These are phyloP conservation scores for Colletotrichum sp. DNA, from an alignment of 2,329 filamentous ascomycete genomes.

Conservation along the genomic window DNA sequence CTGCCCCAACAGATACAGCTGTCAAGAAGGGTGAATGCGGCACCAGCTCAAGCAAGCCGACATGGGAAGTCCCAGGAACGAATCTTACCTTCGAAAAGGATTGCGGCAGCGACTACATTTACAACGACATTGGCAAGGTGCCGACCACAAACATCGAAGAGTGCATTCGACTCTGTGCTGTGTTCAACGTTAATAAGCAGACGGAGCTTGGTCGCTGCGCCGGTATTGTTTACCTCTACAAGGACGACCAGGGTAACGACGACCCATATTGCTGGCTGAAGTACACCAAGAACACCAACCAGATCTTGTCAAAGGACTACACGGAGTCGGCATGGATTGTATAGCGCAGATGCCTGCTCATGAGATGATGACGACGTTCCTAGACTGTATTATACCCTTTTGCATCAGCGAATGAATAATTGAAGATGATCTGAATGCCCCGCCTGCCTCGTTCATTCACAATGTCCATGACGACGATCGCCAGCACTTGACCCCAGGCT, in stretches of 20 bases:
- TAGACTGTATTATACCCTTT: background rate
- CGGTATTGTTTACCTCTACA: slow-evolving; percentile 7
- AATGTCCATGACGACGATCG: background rate
- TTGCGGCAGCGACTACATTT: slow-evolving; percentile 13
- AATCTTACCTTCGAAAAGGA: slow-evolving; percentile 17
- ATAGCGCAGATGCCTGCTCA: background rate
- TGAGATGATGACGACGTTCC: background rate
- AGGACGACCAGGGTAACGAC: slow-evolving; percentile 1
- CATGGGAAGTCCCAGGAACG: slow-evolving; percentile 10
- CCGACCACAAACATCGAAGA: slow-evolving; percentile 14
- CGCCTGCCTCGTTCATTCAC: background rate
- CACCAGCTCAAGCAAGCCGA: background rate
- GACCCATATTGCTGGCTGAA: slow-evolving; percentile 14
- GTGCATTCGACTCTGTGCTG: slow-evolving; percentile 13
- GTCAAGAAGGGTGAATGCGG: slow-evolving; percentile 6
- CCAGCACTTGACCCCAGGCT: background rate
- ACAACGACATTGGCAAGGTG: slow-evolving; percentile 12
- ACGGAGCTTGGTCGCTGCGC: slow-evolving; percentile 4
- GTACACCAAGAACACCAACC: slow-evolving; percentile 10
- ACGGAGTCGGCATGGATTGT: slow-evolving; percentile 14
- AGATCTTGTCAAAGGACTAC: slow-evolving; percentile 1
- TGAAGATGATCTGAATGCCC: background rate
- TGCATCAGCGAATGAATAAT: background rate
- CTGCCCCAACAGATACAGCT: slow-evolving; percentile 8
- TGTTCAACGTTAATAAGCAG: slow-evolving; percentile 8